Percentiles rank a stretch among this genome's conserved stretches.
phyloP scores from a whole-genome alignment of 1,284 basidiomycete species.

The Naganishia liquefaciens region DNA sequence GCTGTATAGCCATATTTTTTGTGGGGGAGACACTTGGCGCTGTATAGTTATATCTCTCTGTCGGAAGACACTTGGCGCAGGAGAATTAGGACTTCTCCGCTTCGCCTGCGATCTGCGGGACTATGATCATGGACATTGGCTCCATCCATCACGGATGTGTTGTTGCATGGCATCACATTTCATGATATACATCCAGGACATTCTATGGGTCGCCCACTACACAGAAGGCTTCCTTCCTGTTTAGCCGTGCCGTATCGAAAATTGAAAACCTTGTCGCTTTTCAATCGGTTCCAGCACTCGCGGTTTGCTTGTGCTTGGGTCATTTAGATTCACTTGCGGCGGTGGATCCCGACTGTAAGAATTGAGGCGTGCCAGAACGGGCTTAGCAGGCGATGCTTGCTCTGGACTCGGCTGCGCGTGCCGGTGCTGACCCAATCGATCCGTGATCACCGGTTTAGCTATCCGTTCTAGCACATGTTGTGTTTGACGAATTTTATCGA shows the following conservation, averaged over 20 bases:
- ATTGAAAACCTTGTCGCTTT: constrained; percentile 13
- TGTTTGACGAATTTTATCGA: constrained; percentile 14
- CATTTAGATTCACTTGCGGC: constrained; percentile 5
- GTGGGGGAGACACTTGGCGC: neutral
- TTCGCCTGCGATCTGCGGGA: too few species aligned
- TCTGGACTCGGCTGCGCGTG: neutral
- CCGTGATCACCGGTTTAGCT: neutral
- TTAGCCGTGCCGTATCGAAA: too few species aligned
- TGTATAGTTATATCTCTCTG: neutral
- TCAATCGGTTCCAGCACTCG: neutral
- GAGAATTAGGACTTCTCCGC: too few species aligned
- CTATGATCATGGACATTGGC: too few species aligned
- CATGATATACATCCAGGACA: too few species aligned
- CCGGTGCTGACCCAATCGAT: neutral
- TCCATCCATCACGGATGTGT: too few species aligned
- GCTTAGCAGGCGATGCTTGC: neutral
- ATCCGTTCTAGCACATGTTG: constrained; percentile 8
- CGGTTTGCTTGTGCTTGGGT: neutral
- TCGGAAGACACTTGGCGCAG: too few species aligned
- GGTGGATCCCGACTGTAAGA: neutral
- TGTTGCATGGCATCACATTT: too few species aligned
- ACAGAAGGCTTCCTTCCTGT: too few species aligned
- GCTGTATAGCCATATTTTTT: neutral
- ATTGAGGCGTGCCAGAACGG: neutral
- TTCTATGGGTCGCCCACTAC: too few species aligned